Conservation (phyloP, 2,329 filamentous ascomycete genomes). For the Ilyonectria sp. region DNA sequence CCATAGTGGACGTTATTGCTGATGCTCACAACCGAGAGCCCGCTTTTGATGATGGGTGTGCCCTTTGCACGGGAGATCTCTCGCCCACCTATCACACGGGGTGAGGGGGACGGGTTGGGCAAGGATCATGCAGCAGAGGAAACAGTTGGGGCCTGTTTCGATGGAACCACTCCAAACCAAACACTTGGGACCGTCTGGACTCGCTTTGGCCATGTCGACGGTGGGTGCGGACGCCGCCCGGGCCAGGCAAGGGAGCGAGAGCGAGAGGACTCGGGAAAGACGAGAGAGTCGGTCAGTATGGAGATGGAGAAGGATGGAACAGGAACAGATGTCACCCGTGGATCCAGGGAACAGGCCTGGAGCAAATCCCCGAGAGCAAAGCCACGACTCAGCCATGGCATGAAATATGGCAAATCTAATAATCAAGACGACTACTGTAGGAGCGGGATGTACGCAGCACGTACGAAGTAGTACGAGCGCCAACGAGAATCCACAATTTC, state of each 20-base stretch:
- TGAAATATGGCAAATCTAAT: not conserved
- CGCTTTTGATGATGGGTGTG: constrained; percentile 17
- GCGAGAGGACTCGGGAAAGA: too few species aligned
- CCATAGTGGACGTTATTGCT: constrained; percentile 2
- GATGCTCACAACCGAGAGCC: constrained; percentile 7
- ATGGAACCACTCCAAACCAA: constrained; percentile 52
- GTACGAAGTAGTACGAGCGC: not conserved
- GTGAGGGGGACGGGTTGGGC: constrained; percentile 20
- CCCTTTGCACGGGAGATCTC: constrained; percentile 47
- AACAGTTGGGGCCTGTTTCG: constrained; percentile 44
- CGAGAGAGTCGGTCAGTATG: not conserved
- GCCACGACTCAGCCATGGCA: not conserved
- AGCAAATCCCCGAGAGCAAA: not conserved
- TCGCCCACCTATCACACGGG: constrained; percentile 47
- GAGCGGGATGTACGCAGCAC: not conserved
- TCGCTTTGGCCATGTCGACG: constrained; percentile 1
- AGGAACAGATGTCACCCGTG: not conserved
- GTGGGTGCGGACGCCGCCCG: constrained; percentile 1
- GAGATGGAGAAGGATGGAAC: not conserved
- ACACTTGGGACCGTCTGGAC: constrained; percentile 39
- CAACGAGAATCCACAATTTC: constrained; percentile 1
- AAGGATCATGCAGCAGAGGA: constrained; percentile 23
- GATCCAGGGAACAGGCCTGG: not conserved
- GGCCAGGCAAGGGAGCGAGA: not conserved
- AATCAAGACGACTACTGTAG: not conserved